Conservation (phyloP, 129 eudicot species). For the Daucus carota region DNA sequence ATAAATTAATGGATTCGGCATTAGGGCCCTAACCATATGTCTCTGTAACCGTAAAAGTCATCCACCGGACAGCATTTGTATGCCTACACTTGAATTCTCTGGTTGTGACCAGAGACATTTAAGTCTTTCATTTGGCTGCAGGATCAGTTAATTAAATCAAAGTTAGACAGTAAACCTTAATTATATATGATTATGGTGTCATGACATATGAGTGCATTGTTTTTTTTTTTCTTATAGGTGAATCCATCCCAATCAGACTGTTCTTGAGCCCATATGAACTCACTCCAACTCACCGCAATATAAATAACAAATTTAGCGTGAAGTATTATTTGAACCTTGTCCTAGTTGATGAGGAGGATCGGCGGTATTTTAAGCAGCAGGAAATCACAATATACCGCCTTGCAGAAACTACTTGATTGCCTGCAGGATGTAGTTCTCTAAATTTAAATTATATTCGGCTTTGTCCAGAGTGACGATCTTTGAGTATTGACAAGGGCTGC, state of each 20-base stretch:
- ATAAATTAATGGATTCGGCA: no score
- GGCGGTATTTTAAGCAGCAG: slow-evolving; percentile 96
- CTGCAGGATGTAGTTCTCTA: background rate
- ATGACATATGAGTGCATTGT: background rate
- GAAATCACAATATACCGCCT: slow-evolving; percentile 81
- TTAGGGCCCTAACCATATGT: no score
- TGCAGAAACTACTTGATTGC: slow-evolving; percentile 43
- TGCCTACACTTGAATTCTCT: background rate
- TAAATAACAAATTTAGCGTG: slow-evolving; percentile 96
- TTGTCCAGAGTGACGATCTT: background rate
- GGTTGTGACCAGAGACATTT: background rate
- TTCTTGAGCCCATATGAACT: slow-evolving; percentile 94
- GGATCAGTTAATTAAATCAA: background rate
- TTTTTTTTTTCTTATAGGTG: slow-evolving; percentile 45
- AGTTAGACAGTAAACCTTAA: background rate
- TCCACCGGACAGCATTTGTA: no score
- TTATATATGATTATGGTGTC: background rate
- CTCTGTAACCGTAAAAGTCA: no score
- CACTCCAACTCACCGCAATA: slow-evolving; percentile 90
- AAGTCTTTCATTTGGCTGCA: background rate
- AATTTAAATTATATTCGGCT: background rate
- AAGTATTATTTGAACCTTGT: slow-evolving; percentile 92
- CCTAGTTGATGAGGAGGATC: slow-evolving; percentile 95
- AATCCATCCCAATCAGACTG: slow-evolving; percentile 89
- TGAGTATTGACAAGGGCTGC: background rate